A percentile compares a stretch with the other conserved stretches of the same genome.
phyloP scores from a whole-genome alignment of 139 green algal species.

The Chlamydomonas incerta region DNA sequence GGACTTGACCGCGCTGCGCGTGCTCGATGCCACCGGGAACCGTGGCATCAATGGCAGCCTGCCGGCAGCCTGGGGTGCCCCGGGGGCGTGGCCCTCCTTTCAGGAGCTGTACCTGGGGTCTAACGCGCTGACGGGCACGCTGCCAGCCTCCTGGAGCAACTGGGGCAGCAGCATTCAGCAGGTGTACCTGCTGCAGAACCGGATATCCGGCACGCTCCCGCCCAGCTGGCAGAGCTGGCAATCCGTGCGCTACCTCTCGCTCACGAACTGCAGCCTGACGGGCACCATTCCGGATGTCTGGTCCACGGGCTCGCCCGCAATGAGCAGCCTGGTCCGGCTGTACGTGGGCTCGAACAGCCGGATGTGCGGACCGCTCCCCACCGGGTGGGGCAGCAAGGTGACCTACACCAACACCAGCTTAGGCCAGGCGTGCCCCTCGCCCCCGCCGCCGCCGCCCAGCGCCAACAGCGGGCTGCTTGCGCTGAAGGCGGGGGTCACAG shows the following conservation, averaged over 20 bases:
- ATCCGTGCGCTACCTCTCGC: neutral
- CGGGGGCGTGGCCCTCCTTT: neutral
- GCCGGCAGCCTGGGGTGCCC: neutral
- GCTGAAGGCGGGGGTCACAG: neutral
- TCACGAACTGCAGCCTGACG: neutral
- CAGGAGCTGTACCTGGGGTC: slow-evolving; percentile 20
- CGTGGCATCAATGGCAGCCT: neutral
- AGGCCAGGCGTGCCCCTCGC: neutral
- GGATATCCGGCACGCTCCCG: neutral
- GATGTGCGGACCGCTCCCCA: neutral
- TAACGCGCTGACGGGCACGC: slow-evolving; percentile 33
- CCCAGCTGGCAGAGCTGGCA: neutral
- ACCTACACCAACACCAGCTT: neutral
- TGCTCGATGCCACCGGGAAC: slow-evolving; percentile 21
- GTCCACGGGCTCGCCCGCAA: neutral
- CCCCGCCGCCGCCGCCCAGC: slow-evolving; percentile 9
- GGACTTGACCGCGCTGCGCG: neutral
- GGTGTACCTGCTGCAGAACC: neutral
- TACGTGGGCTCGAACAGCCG: neutral
- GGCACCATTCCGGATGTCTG: neutral
- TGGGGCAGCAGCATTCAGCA: neutral
- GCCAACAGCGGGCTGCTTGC: neutral
- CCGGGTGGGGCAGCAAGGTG: neutral
- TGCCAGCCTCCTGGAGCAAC: slow-evolving; percentile 1
- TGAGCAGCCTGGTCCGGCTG: neutral